Base-by-base conservation (phyloP, 1,284 basidiomycete genomes). In the Pseudozyma thailandica region DNA sequence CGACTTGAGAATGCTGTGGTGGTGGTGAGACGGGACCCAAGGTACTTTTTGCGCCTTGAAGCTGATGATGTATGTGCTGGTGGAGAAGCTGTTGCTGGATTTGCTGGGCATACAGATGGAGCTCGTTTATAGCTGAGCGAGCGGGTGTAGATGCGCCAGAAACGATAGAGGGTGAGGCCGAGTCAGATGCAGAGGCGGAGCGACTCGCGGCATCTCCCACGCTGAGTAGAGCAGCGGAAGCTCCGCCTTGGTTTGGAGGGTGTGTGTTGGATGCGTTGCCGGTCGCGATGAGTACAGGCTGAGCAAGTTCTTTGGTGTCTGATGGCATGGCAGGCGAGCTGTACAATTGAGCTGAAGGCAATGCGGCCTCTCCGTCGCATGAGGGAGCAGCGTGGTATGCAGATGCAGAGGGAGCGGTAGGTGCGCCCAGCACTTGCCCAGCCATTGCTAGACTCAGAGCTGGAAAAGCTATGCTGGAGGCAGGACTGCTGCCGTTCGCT, bases 31-130 rank as follows among this genome's bases (percentile, higher is more conserved):
- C 45, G 1, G 49, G 33, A 6, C 46, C 18, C 5, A 20, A 2
- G 6, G 38, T 31, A 15, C 16, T 33, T 38, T 27, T 16, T 18
- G 13, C 37, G 15, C 33, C 33, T 13, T 50, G 31, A 9, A 64
- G 60, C 38, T 62, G 63, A 3, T 59, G 59, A 25, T 66, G 70
- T 8, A 62, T 50, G 33, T 68, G 70, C 38, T 72, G 70, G 16
- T 49, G 49, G 35, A 63, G 52, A 15, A 72, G 55, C 31, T 72
- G 63, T 27, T 72, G 70, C 28, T 72, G 63, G 13, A 68, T 59
- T 42, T 63, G 59, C 18, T 72, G 70, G 4, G 61, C 47, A 26
- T 72, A 72, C n/a, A 50, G 43, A 3, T 68, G 70, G 12, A 72
- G 58, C 30, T 72, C 62, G 38, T 39, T 62, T 41, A 62, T 38